Percentiles rank a stretch among this genome's conserved stretches.
Conservation (phyloP, 2,329 filamentous ascomycete genomes). For the Chaetoscypha palmicola region DNA sequence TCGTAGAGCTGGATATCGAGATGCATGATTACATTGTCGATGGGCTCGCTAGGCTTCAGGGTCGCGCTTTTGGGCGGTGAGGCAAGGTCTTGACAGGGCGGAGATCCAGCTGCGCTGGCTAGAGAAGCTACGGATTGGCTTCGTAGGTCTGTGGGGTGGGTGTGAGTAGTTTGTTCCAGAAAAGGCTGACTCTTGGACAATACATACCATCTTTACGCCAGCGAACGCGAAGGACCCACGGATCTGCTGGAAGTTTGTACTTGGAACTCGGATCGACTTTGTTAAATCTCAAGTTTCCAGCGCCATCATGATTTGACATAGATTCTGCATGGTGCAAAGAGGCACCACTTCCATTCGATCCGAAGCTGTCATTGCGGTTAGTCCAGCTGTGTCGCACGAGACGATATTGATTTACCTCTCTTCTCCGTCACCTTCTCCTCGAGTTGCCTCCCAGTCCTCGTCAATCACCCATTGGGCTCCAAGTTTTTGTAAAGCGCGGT, state of each 20-base stretch:
- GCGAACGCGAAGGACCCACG: constrained; percentile 88
- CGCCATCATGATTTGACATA: constrained; percentile 26
- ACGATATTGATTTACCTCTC: constrained; percentile 26
- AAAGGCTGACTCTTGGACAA: constrained; percentile 41
- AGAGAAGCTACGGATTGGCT: constrained; percentile 31
- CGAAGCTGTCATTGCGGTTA: constrained; percentile 39
- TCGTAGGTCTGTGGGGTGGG: constrained; percentile 40
- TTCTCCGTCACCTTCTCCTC: constrained; percentile 39
- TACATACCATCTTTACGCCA: constrained; percentile 77
- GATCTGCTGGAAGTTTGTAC: constrained; percentile 85
- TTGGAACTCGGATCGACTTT: constrained; percentile 49
- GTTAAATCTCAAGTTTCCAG: constrained; percentile 25
- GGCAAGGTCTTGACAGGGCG: constrained; percentile 22
- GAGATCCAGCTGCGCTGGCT: constrained; percentile 28
- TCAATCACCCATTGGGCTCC: constrained; percentile 80
- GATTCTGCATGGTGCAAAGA: constrained; percentile 33
- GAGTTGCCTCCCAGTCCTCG: constrained; percentile 39
- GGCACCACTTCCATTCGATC: constrained; percentile 30
- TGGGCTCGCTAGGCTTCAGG: constrained; percentile 13
- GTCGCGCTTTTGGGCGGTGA: constrained; percentile 14
- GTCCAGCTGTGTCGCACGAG: neutral
- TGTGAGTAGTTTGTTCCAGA: constrained; percentile 44
- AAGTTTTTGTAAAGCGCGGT: constrained; percentile 81
- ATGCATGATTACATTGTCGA: constrained; percentile 67
- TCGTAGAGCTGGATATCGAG: constrained; percentile 95